Conservation (phyloP, 1,284 basidiomycete species). For the Meira nashicola region DNA sequence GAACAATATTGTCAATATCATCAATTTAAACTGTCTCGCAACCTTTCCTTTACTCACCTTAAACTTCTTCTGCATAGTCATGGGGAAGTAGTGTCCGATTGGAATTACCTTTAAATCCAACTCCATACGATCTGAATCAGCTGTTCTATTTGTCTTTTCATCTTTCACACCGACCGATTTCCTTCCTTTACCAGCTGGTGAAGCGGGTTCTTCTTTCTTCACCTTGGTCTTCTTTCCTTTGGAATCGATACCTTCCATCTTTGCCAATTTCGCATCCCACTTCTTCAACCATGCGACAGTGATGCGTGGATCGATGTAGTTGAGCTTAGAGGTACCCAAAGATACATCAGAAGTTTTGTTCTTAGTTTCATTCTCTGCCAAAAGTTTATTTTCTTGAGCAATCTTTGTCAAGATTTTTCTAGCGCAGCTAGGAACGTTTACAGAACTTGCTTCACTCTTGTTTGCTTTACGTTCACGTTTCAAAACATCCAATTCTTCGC, state of each 20-base stretch:
- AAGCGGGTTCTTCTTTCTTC: slow-evolving; percentile 30
- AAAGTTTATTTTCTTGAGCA: slow-evolving; percentile 46
- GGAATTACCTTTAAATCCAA: slow-evolving; percentile 43
- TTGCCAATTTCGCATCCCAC: slow-evolving; percentile 42
- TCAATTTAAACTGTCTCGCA: slow-evolving; percentile 12
- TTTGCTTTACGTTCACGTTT: slow-evolving; percentile 75
- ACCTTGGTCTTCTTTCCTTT: slow-evolving; percentile 23
- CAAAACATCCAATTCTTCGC: slow-evolving; percentile 66
- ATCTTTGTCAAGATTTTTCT: slow-evolving; percentile 60
- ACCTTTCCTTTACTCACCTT: slow-evolving; percentile 27
- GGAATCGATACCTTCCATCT: slow-evolving; percentile 18
- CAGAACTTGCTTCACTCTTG: slow-evolving; percentile 60
- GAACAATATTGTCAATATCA: slow-evolving; percentile 32
- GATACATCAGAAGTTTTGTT: slow-evolving; percentile 49
- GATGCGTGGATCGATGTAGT: slow-evolving; percentile 52
- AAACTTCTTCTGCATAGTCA: slow-evolving; percentile 52
- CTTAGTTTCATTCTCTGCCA: slow-evolving; percentile 46
- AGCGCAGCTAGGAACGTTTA: slow-evolving; percentile 58
- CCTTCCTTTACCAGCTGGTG: slow-evolving; percentile 23
- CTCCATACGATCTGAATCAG: slow-evolving; percentile 48
- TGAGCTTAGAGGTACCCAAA: slow-evolving; percentile 50
- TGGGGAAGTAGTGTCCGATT: slow-evolving; percentile 47
- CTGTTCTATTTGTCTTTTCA: slow-evolving; percentile 27
- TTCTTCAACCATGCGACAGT: slow-evolving; percentile 51
- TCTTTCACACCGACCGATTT: slow-evolving; percentile 21